phyloP scores from a whole-genome alignment of 371 early-diverging fungal genomes.

The Apophysomyces ossiformis region DNA sequence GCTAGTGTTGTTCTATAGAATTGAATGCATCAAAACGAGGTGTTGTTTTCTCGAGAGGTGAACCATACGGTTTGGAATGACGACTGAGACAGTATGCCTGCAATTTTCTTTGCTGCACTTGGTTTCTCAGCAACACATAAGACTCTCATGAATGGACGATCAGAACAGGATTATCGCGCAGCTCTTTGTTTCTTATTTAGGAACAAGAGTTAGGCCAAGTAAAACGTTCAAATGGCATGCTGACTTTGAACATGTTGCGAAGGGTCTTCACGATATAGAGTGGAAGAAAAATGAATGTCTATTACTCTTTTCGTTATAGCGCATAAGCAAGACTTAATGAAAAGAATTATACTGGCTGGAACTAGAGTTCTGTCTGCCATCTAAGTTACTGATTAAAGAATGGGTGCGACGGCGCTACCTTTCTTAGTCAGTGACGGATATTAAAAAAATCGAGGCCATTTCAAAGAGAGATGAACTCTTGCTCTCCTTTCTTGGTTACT shows the following conservation, averaged over 20 bases:
- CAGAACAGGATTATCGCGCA: not conserved
- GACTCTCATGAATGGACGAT: slow-evolving; percentile 54
- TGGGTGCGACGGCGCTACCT: too few relatives aligned
- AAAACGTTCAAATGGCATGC: not conserved
- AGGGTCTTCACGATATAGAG: not conserved
- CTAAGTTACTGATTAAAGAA: too few relatives aligned
- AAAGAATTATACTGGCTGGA: too few relatives aligned
- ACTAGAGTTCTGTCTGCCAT: too few relatives aligned
- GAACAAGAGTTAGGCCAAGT: not conserved
- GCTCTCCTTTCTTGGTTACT: not conserved
- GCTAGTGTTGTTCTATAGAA: slow-evolving; percentile 50
- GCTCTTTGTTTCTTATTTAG: not conserved
- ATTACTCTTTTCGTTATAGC: too few relatives aligned
- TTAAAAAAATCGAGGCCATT: not conserved
- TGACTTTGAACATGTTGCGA: not conserved
- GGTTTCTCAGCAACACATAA: slow-evolving; percentile 99
- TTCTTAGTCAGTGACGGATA: not conserved
- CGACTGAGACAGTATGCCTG: slow-evolving; percentile 74
- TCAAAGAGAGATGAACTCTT: not conserved
- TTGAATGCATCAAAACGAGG: slow-evolving; percentile 7
- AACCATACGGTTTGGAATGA: slow-evolving; percentile 33
- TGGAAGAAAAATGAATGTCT: too few relatives aligned
- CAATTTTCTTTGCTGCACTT: slow-evolving; percentile 93
- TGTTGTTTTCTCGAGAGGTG: not conserved
- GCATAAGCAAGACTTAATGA: too few relatives aligned